A percentile compares a stretch with the other conserved stretches of the same genome.
These are phyloP conservation scores for Neocallimastix lanati DNA, from an alignment of 192 early-diverging fungal species.

Conservation along the genomic window DNA sequence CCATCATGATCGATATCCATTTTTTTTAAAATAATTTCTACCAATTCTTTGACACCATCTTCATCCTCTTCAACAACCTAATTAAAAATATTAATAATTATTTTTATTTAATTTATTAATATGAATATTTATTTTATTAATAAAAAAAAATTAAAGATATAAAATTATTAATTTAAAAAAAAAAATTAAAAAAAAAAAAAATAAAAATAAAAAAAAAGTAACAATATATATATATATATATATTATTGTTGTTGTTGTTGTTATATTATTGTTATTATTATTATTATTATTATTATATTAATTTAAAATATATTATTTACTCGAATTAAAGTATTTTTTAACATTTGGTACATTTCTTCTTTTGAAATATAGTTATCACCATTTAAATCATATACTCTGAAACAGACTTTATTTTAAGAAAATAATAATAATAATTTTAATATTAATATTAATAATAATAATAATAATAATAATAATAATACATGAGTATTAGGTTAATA, in stretches of 20 bases:
- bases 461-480: neutral
- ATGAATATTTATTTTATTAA: too few relatives aligned
- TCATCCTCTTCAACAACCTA: slow-evolving; percentile 33
- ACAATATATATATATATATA: too few relatives aligned
- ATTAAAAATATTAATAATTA: too few relatives aligned
- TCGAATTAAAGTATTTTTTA: slow-evolving; percentile 15
- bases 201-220: too few relatives aligned
- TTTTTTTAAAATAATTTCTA: slow-evolving; percentile 38
- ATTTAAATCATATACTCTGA: slow-evolving; percentile 41
- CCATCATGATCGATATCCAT: slow-evolving; percentile 39
- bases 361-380: slow-evolving; percentile 42
- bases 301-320: neutral
- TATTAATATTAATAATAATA: neutral
- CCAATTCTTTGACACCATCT: slow-evolving; percentile 41
- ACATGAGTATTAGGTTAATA: too few relatives aligned
- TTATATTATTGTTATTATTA: too few relatives aligned
- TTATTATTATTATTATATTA: too few relatives aligned
- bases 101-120: too few relatives aligned
- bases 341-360: slow-evolving; percentile 46
- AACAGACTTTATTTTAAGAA: slow-evolving; percentile 18
- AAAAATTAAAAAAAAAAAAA: too few relatives aligned
- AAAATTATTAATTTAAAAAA: too few relatives aligned
- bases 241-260: too few relatives aligned
- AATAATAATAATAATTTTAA: neutral
- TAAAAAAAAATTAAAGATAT: too few relatives aligned